Conservation (phyloP, 2,329 filamentous ascomycete species). For the Aaosphaeria pasadenensis region DNA sequence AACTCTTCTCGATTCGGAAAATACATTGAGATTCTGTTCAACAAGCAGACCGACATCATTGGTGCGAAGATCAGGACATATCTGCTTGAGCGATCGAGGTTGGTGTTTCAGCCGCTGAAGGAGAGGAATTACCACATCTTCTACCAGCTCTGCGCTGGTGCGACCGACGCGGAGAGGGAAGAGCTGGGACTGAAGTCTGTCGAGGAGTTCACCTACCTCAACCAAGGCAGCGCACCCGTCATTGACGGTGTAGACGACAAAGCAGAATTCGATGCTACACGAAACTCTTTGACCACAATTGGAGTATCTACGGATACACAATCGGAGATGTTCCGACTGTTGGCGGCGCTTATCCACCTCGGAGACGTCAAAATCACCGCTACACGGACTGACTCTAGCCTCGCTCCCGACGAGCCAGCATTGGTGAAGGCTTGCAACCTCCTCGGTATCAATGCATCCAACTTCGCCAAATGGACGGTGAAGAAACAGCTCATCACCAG, state of each 20-base stretch:
- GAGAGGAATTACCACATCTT: constrained; percentile 99
- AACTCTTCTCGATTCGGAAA: constrained; percentile 99
- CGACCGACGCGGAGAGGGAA: constrained; percentile 77
- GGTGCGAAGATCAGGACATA: constrained; percentile 97
- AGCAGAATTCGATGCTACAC: constrained; percentile 86
- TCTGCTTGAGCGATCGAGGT: constrained; percentile 86
- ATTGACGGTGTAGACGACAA: constrained; percentile 97
- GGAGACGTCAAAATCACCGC: constrained; percentile 96
- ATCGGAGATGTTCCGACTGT: constrained; percentile 79
- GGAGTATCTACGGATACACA: constrained; percentile 76
- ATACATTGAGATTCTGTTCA: constrained; percentile 99
- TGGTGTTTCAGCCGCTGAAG: constrained; percentile 96
- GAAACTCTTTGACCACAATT: constrained; percentile 81
- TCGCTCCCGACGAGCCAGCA: constrained; percentile 77
- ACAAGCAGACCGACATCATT: constrained; percentile 91
- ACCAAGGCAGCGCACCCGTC: constrained; percentile 85
- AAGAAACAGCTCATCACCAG: constrained; percentile 98
- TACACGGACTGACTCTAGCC: constrained; percentile 80
- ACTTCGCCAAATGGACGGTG: constrained; percentile 96
- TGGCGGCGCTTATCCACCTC: constrained; percentile 88
- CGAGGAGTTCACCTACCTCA: constrained; percentile 93
- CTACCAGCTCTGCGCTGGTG: constrained; percentile 92
- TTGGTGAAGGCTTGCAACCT: constrained; percentile 78
- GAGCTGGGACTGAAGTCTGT: constrained; percentile 76
- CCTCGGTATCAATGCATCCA: constrained; percentile 78